Conservation (phyloP, 306 rosid genomes). For the Dalbergia cochinchinensis region DNA sequence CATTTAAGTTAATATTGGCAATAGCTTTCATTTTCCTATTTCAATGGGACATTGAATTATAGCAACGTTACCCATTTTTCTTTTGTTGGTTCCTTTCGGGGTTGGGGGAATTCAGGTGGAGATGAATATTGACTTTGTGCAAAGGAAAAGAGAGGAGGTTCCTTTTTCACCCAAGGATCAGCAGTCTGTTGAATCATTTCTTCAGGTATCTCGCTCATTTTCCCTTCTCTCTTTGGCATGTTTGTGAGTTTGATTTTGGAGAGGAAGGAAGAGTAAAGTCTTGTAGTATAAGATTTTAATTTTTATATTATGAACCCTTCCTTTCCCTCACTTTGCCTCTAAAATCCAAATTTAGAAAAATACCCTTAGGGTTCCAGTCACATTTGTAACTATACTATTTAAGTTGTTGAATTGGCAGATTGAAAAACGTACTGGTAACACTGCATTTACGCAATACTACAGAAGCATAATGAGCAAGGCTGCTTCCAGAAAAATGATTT, state of each 20-base stretch:
- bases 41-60: constrained; percentile 13
- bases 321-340: no score
- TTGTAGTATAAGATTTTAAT: no score
- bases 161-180: constrained; percentile 88
- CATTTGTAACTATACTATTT: constrained; percentile 33
- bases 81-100: constrained; percentile 3
- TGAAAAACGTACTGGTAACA: constrained; percentile 64
- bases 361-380: background rate
- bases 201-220: constrained; percentile 67
- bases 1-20: constrained; percentile 3
- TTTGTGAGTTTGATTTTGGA: no score
- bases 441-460: constrained; percentile 77
- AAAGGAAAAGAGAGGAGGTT: constrained; percentile 82
- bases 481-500: constrained; percentile 63
- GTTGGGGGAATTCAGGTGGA: constrained; percentile 68
- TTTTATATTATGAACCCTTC: no score
- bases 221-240: background rate
- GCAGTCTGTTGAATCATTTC: constrained; percentile 76
- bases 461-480: constrained; percentile 83
- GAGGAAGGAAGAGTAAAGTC: no score
- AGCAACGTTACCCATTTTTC: constrained; percentile 14
- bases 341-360: no score
- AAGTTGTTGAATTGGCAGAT: constrained; percentile 58
- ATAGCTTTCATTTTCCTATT: constrained; percentile 10
- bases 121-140: constrained; percentile 74